Percentiles rank a stretch among this genome's conserved stretches.
These are phyloP conservation scores for Ophiostoma perfectum DNA, from an alignment of 2,329 filamentous ascomycete species.

Conservation along the genomic window DNA sequence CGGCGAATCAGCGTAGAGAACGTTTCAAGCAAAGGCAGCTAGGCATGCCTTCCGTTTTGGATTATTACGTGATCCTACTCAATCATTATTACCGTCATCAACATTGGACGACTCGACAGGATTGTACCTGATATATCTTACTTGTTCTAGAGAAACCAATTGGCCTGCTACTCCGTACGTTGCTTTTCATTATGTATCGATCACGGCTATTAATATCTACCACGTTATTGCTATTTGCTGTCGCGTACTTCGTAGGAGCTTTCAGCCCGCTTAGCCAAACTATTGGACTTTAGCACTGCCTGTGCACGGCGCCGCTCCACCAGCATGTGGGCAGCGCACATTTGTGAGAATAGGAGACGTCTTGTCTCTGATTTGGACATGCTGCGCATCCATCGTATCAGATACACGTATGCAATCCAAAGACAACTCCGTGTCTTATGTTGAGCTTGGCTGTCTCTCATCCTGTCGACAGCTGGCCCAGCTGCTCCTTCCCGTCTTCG, in stretches of 20 bases:
- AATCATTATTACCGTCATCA: not conserved
- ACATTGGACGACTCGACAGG: too few species aligned
- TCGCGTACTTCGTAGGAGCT: not conserved
- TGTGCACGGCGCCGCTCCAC: not conserved
- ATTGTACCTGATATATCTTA: too few species aligned
- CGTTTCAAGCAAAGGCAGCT: not conserved
- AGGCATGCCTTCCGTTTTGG: slow-evolving; percentile 6
- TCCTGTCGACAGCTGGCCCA: not conserved
- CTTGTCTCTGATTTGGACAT: not conserved
- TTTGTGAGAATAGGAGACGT: not conserved
- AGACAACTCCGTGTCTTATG: not conserved
- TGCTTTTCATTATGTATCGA: not conserved
- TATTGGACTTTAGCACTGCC: not conserved
- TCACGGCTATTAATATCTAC: not conserved
- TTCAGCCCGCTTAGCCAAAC: not conserved
- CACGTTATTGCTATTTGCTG: not conserved
- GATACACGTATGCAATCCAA: not conserved
- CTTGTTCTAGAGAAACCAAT: too few species aligned
- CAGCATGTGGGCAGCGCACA: not conserved
- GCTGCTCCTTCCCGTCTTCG: not conserved
- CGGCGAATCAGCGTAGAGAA: not conserved
- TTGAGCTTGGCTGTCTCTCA: not conserved
- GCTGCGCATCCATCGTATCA: not conserved
- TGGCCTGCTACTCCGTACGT: too few species aligned
- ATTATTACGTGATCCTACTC: not conserved